These are phyloP conservation scores for Pythium phragmiticola DNA, from an alignment of 352 stramenopile species.

Conservation along the genomic window DNA sequence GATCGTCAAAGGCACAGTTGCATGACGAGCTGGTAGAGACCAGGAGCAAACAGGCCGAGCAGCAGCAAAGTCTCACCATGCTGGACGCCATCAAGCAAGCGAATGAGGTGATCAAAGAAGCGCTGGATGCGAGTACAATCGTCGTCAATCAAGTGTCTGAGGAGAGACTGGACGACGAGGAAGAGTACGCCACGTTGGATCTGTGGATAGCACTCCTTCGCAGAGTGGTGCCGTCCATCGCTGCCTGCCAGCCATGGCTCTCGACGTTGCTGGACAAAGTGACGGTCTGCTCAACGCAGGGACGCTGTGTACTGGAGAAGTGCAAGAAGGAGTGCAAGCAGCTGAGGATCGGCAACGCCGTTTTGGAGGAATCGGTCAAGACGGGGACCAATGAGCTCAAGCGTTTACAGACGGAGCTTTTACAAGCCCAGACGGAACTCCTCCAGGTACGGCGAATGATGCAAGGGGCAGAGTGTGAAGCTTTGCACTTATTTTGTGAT, in stretches of 20 bases:
- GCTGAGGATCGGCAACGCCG: conserved; percentile 18
- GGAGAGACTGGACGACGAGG: background rate
- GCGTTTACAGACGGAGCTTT: conserved; percentile 11
- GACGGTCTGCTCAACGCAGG: background rate
- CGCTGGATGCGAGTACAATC: background rate
- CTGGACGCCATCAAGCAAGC: conserved; percentile 1
- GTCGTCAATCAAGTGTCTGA: background rate
- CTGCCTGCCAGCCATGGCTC: conserved; percentile 7
- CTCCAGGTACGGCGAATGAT: conserved; percentile 6
- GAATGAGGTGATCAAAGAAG: conserved; percentile 3
- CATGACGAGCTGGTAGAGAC: conserved; percentile 2
- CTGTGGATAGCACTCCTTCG: background rate
- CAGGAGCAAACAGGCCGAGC: background rate
- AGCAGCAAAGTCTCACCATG: background rate
- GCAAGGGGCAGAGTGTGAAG: background rate
- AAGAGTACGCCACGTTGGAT: background rate
- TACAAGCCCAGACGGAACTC: conserved; percentile 19
- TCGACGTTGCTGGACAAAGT: conserved; percentile 5
- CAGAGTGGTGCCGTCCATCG: background rate
- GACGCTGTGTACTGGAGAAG: conserved; percentile 1
- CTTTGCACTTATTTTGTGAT: conserved; percentile 6
- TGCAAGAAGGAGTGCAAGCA: conserved; percentile 16
- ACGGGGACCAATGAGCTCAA: background rate
- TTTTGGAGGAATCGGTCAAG: conserved; percentile 4
- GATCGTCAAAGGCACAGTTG: background rate